These are phyloP conservation scores for Pisolithus marmoratus DNA, from an alignment of 768 basidiomycete genomes.

Conservation along the genomic window DNA sequence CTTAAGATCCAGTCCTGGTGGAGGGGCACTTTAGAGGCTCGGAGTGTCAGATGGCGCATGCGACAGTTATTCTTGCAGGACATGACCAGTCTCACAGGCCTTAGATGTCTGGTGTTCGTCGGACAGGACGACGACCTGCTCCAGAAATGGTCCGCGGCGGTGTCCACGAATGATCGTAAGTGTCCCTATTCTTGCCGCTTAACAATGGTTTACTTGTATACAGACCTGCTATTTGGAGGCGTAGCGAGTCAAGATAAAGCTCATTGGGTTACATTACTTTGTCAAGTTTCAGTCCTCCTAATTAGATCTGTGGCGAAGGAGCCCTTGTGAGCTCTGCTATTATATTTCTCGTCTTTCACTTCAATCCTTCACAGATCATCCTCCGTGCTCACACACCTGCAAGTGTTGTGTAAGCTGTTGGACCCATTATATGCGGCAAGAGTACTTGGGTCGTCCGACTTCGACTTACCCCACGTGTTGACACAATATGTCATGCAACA, in stretches of 20 bases:
- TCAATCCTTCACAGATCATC: slow-evolving; percentile 36
- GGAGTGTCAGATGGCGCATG: slow-evolving; percentile 40
- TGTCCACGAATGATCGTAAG: slow-evolving; percentile 18
- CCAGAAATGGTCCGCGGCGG: slow-evolving; percentile 26
- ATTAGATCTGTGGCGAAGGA: slow-evolving; percentile 44
- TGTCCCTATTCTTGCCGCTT: background rate
- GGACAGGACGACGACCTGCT: slow-evolving; percentile 35
- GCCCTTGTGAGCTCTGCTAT: slow-evolving; percentile 41
- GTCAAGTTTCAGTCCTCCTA: slow-evolving; percentile 42
- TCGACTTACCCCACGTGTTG: slow-evolving; percentile 28
- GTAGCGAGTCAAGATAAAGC: slow-evolving; percentile 31
- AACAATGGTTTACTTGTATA: slow-evolving; percentile 1
- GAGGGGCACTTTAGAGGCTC: slow-evolving; percentile 44
- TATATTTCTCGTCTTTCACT: background rate
- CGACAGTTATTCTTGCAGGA: slow-evolving; percentile 46
- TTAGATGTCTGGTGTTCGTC: slow-evolving; percentile 63
- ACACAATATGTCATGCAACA: slow-evolving; percentile 42
- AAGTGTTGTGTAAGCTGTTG: slow-evolving; percentile 45
- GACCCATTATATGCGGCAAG: slow-evolving; percentile 10
- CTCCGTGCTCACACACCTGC: slow-evolving; percentile 42
- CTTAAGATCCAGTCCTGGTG: slow-evolving; percentile 65
- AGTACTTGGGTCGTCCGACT: slow-evolving; percentile 25
- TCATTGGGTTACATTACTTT: slow-evolving; percentile 62
- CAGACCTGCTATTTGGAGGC: slow-evolving; percentile 38
- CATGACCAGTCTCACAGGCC: slow-evolving; percentile 45